Base-by-base conservation (phyloP, 129 eudicot species). In the Saussurea involucrata region DNA sequence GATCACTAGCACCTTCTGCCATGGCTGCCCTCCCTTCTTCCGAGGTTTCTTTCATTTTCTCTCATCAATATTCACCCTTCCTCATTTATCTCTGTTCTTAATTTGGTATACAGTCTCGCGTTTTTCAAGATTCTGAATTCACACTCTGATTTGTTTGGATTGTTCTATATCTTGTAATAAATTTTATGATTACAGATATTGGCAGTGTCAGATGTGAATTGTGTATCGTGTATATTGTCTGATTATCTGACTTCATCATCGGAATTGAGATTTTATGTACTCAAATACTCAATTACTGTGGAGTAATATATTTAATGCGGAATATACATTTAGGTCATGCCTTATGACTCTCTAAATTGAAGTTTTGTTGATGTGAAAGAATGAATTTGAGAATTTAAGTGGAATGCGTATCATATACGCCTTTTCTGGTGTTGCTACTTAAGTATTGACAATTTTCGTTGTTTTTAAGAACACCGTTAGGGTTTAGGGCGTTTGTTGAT, bases 1-100 rank as follows among this genome's bases (percentile, higher is more conserved):
- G 84, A 83, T 80, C 85, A 34, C 69, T 73, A 27, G 33, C 66
- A 20, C 81, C 88, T 34, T 71, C 81, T 29, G 85, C 90, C 85
- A 88, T 90, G 88, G 85, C 86, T 72, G 81, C 96, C 69, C 76
- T 88, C 77, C 86, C 92, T 84, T 82, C 87, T 82, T 24, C 89
- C 66, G 68, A 80, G 90, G 89, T 90, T 76, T 71, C 44, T 60
- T n/a, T 68, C 61, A 25, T 64, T 72, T 65, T 73, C 40, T 69
- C 31, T 73, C 20, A 72, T 44, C 15, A 11, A 6, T 29, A 17
- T n/a, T 68, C 46, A 12, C 36, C 37, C 4, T 42, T 53, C 25
- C 31, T 42, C n/a, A 17, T 64, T 29, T 32, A 34, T 74, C 12
- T 37, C 13, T 63, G 6, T 28, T 24, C 2, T 21, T 29, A 40